A percentile compares a stretch with the other conserved stretches of the same genome.
phyloP scores from a whole-genome alignment of 2,329 filamentous ascomycete species.

The Scedosporium boydii region DNA sequence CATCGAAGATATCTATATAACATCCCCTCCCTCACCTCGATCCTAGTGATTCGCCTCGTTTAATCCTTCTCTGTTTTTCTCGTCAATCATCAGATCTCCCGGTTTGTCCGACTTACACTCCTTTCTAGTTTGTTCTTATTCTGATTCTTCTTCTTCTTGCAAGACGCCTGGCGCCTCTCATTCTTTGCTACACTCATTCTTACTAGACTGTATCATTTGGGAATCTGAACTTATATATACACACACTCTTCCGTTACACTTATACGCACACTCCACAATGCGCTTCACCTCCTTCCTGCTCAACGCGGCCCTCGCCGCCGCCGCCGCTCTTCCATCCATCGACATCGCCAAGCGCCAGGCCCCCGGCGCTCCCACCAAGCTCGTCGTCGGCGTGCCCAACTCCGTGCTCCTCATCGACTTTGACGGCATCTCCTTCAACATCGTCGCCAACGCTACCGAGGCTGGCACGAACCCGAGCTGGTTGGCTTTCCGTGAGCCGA shows the following conservation, averaged over 20 bases:
- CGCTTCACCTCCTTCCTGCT: slow-evolving; percentile 1
- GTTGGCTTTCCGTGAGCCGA: slow-evolving; percentile 30
- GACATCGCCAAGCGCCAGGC: not conserved
- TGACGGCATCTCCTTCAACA: slow-evolving; percentile 26
- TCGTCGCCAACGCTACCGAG: slow-evolving; percentile 23
- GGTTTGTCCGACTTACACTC: not conserved
- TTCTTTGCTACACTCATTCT: not conserved
- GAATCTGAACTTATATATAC: not conserved
- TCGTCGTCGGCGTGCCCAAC: slow-evolving; percentile 30
- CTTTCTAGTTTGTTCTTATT: not conserved
- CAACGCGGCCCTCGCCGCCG: slow-evolving; percentile 3
- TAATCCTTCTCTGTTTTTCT: not conserved
- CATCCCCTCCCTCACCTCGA: not conserved
- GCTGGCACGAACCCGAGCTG: slow-evolving; percentile 32
- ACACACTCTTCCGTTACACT: not conserved
- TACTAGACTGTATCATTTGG: not conserved
- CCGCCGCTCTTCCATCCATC: not conserved
- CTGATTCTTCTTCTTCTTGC: not conserved
- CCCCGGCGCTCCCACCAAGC: slow-evolving; percentile 12
- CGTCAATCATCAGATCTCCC: not conserved
- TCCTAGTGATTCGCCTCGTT: not conserved
- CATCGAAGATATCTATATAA: not conserved
- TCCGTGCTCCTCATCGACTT: slow-evolving; percentile 32
- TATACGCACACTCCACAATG: not conserved
- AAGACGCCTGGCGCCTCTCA: slow-evolving; percentile 1